Evolutionary conservation across 352 stramenopile genomes (phyloP).

Genomic region (Bremia lactucae): DNA sequence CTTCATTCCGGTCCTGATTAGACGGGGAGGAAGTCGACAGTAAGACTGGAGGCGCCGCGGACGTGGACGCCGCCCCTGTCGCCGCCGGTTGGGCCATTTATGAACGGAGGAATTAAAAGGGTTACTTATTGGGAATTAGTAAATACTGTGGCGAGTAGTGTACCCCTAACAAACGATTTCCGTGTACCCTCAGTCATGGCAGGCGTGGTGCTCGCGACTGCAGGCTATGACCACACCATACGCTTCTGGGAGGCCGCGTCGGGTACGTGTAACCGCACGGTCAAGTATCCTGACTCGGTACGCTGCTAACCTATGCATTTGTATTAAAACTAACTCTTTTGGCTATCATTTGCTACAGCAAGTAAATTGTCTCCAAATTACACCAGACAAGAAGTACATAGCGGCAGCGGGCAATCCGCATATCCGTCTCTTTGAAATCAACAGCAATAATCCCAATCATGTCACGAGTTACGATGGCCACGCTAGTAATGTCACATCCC

Average conservation of each 20-base stretch:
- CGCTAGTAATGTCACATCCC: constrained; percentile 91
- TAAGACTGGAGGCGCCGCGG: constrained; percentile 6
- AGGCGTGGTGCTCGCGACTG: constrained; percentile 93
- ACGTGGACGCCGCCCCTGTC: constrained; percentile 4
- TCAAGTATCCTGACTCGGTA: constrained; percentile 93
- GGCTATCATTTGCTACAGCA: constrained; percentile 29
- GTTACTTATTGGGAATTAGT: constrained; percentile 2
- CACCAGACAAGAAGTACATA: constrained; percentile 94
- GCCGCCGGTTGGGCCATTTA: constrained; percentile 13
- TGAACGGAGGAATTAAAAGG: constrained; percentile 2
- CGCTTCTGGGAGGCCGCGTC: constrained; percentile 96
- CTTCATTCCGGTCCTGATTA: not conserved
- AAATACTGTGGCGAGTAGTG: no score
- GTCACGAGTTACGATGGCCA: constrained; percentile 94
- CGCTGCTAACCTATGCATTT: constrained; percentile 3
- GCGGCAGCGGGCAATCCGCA: constrained; percentile 95
- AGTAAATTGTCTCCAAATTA: constrained; percentile 96
- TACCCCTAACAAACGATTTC: not conserved
- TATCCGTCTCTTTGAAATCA: constrained; percentile 97
- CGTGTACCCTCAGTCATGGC: constrained; percentile 34
- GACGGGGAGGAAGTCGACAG: constrained; percentile 1
- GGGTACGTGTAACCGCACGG: constrained; percentile 90
- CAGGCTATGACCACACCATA: constrained; percentile 97
- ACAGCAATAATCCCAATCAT: constrained; percentile 91
- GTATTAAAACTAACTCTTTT: not conserved